Base-by-base conservation (phyloP, 108 stramenopile species). In the Nitzschia putrida region DNA sequence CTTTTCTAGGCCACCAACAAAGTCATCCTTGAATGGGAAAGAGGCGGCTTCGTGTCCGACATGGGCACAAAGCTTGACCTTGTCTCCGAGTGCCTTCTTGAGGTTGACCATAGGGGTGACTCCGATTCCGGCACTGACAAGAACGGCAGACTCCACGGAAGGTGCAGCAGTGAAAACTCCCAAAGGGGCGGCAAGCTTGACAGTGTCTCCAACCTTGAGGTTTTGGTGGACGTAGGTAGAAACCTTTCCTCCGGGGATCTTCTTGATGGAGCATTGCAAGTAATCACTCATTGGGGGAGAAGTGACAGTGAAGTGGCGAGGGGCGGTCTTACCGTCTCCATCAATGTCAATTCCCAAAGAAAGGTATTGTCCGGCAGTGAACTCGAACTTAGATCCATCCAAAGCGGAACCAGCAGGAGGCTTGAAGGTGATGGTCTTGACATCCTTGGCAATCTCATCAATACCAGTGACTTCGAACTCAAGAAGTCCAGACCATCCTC, bases 51-150 rank as follows among this genome's bases (percentile, higher is more conserved):
- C 8, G 37, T 38, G 57, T 8, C 26, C 57, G 29, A 58, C 57
- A 58, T 58, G 57, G 18, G 37, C 57, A 58, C 18, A 18, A 8
- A 58, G 37, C 37, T 24, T 58, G 26, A 58, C 57, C 14, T 58
- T 58, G 7, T 58, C 57, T 26, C 57, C 57, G 8, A 58, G 37
- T 1, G 26, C 29, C 14, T 38, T 29, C 26, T 58, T 29, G 18
- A 58, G 18, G 57, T 58, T 58, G 18, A 66, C 34, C 37, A 45
- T 66, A 9, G 66, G 66, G 14, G 66, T 53, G 29, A 66, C 34
- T 14, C 66, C 66, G 20, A 66, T 66, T 51, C 66, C 66, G 9
- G 44, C 66, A 38, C 51, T 53, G 16, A 66, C 16, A n/a, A 66
- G 42, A 38, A 38, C 49, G 26, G 52, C 52, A 51, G 44, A 38